Evolutionary conservation across 116 monocot species (phyloP), one percentile per base, ranked within the genome.

Genomic region (Phalaenopsis hybrid): DNA sequence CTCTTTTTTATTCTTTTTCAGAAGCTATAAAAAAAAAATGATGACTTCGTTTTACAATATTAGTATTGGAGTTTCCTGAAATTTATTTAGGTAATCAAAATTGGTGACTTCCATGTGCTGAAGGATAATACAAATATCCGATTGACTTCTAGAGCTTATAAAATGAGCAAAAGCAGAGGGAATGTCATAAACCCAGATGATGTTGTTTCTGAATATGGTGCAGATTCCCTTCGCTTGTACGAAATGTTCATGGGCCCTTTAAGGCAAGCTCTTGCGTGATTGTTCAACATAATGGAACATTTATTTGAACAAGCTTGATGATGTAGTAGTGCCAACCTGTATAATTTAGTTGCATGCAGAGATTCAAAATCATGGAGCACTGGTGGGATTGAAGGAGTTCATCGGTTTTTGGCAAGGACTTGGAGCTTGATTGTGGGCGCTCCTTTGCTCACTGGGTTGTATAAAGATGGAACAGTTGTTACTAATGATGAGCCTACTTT

Each of bases 181-280:
- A 97, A 97, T 89, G 97, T 94, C 79, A 86, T 97, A 81, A 97
- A 97, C 86, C 97, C 97, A 44, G 97, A 97, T 87, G 97, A 94
- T 83, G 91, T 97, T 57, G 86, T 97, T 89, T 87, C 86, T 75
- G 91, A 94, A 72, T 97, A 91, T 90, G 97, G 97, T 80, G 97
- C 97, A 52, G 97, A 97, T 90, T 97, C 97, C 79, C 93, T 97
- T 82, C 91, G 97, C 23, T 86, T 97, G 74, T 97, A 97, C 83
- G 97, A 97, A 91, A 97, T 97, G 97, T 97, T 97, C 85, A 97
- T 97, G 94, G 97, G 97, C 28, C 97, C 97, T 81, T 85, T 97
- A 51, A 91, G 97, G 97, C 94, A 88, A 50, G 6, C 17, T n/a
- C 44, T 57, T 57, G 18, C 49, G 15, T 31, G 58, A 46, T 37